phyloP scores from a whole-genome alignment of 108 stramenopile species.

The Fragilariopsis cylindrus region DNA sequence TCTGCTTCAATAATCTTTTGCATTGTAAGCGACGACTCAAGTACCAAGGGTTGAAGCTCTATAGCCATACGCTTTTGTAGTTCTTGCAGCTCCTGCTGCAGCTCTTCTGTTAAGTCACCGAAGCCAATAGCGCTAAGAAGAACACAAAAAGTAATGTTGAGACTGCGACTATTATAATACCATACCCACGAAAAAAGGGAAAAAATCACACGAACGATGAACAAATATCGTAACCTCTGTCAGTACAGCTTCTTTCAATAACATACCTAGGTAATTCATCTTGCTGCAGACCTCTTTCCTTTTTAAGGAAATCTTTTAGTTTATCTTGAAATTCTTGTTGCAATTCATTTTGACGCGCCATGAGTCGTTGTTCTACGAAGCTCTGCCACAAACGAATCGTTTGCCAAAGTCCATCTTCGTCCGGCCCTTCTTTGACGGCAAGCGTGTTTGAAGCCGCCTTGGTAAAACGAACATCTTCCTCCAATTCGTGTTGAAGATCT shows the following conservation, averaged over 20 bases:
- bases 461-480: conserved; percentile 86
- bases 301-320: conserved; percentile 66
- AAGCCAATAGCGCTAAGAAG: conserved; percentile 67
- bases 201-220: not conserved
- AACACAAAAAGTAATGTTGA: not conserved
- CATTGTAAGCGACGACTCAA: conserved; percentile 82
- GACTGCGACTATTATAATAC: not conserved
- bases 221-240: not conserved
- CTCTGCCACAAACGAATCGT: conserved; percentile 85
- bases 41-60: conserved; percentile 67
- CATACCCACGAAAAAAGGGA: not conserved
- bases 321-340: conserved; percentile 85
- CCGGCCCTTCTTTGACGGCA: conserved; percentile 62
- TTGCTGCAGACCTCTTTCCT: conserved; percentile 64
- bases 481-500: conserved; percentile 72
- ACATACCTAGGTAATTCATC: conserved; percentile 70
- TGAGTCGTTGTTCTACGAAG: conserved; percentile 76
- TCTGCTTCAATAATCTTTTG: conserved; percentile 81
- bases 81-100: conserved; percentile 74
- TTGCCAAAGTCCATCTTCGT: conserved; percentile 72
- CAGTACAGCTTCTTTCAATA: not conserved
- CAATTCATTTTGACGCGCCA: conserved; percentile 77
- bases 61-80: conserved; percentile 77
- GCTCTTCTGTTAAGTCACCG: conserved; percentile 64
- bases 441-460: conserved; percentile 58